Conservation (phyloP, 257 asterid species). For the Solanum sejunctum region DNA sequence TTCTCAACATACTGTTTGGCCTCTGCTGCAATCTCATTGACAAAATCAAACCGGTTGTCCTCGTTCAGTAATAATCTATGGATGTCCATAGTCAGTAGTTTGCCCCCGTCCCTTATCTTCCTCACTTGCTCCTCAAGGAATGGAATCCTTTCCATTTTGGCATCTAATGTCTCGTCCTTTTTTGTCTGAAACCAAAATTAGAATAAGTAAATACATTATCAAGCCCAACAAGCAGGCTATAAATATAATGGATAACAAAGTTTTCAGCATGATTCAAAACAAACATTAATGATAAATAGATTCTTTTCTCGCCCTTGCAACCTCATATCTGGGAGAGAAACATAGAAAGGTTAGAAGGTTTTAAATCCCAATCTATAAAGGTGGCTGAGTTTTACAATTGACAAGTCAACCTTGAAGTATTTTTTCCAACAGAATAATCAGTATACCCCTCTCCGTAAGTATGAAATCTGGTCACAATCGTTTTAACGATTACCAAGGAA, state of each 20-base stretch:
- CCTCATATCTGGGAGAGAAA: background rate
- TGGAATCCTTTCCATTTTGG: constrained; percentile 57
- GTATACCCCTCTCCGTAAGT: background rate
- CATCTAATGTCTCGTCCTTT: constrained; percentile 42
- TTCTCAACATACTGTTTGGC: constrained; percentile 81
- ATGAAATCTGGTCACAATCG: background rate
- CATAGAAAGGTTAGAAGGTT: background rate
- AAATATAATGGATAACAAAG: background rate
- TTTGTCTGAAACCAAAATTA: constrained; percentile 25
- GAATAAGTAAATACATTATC: background rate
- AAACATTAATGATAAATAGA: background rate
- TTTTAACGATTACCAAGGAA: background rate
- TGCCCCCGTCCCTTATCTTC: constrained; percentile 61
- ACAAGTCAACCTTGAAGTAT: background rate
- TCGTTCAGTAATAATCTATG: constrained; percentile 67
- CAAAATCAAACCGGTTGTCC: constrained; percentile 75
- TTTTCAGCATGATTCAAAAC: background rate
- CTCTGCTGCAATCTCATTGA: constrained; percentile 87
- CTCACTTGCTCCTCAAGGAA: constrained; percentile 91
- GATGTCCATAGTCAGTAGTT: constrained; percentile 57
- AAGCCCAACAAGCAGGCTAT: background rate
- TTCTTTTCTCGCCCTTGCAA: background rate
- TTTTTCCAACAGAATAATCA: background rate
- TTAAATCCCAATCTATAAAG: background rate
- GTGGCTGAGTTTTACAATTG: background rate